phyloP scores from a whole-genome alignment of 805 yeast genomes.

The Ogataea polymorpha region DNA sequence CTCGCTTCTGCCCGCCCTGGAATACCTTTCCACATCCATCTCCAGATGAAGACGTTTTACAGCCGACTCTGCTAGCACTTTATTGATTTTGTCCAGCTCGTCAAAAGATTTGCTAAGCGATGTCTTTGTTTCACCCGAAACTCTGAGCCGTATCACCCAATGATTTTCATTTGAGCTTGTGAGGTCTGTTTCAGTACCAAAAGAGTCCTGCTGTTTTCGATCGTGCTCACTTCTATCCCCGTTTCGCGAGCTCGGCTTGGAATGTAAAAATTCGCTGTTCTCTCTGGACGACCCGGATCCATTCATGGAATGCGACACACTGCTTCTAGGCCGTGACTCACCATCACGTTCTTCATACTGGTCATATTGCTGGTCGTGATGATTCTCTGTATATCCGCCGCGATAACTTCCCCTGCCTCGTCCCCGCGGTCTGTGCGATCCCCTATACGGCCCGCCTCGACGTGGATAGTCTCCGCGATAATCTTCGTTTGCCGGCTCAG shows the following conservation, averaged over 20 bases:
- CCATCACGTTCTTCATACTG: neutral
- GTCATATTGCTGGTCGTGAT: constrained; percentile 5
- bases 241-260: neutral
- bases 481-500: neutral
- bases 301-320: neutral
- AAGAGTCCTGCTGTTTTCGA: constrained; percentile 1
- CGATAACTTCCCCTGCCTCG: constrained; percentile 11
- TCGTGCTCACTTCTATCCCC: constrained; percentile 1
- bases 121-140: constrained; percentile 20
- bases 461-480: constrained; percentile 1
- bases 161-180: constrained; percentile 21
- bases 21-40: constrained; percentile 27
- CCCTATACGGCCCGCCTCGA: constrained; percentile 8
- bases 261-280: neutral
- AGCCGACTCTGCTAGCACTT: constrained; percentile 12
- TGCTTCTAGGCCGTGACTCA: neutral
- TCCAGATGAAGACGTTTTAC: constrained; percentile 25
- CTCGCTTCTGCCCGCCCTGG: constrained; percentile 26
- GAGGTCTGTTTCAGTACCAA: constrained; percentile 1
- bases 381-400: constrained; percentile 8
- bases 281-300: neutral
- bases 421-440: constrained; percentile 12
- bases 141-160: constrained; percentile 29
- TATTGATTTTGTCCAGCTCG: constrained; percentile 25
- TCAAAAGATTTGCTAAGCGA: constrained; percentile 18